Conservation (phyloP, 129 eudicot genomes). For the Flaveria robusta region DNA sequence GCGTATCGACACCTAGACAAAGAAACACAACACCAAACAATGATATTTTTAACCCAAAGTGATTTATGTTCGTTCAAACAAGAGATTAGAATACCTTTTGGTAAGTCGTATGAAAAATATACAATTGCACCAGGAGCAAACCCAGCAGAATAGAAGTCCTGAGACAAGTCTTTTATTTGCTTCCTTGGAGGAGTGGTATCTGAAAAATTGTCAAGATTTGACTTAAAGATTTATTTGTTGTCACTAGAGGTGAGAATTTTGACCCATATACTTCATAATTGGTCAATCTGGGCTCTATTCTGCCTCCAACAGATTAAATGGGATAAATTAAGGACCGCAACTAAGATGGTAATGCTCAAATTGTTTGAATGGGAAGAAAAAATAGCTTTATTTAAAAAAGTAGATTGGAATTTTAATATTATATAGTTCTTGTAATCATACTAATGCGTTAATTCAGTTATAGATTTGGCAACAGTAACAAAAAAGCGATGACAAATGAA, state of each 20-base stretch:
- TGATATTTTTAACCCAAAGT: neutral
- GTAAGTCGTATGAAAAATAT: slow-evolving; percentile 70
- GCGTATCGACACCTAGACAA: slow-evolving; percentile 44
- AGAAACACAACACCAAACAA: neutral
- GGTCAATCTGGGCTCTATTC: neutral
- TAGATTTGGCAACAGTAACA: neutral
- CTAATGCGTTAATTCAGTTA: neutral
- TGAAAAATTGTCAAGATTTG: slow-evolving; percentile 30
- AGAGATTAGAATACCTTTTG: slow-evolving; percentile 50
- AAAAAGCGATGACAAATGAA: neutral
- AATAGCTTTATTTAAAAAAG: neutral
- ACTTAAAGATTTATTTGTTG: neutral
- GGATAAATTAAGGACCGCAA: neutral
- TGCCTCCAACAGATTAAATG: neutral
- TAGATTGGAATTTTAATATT: neutral
- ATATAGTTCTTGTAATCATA: neutral
- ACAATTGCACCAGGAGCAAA: slow-evolving; percentile 92
- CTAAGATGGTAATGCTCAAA: neutral
- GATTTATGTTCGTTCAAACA: slow-evolving; percentile 1
- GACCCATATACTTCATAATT: neutral
- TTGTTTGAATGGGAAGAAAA: neutral
- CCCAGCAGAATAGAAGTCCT: slow-evolving; percentile 86
- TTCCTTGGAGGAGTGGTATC: slow-evolving; percentile 96
- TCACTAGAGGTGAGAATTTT: neutral
- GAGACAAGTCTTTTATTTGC: slow-evolving; percentile 64